A percentile compares a stretch with the other conserved stretches of the same genome.
Conservation (phyloP, 345 rosid species). For the Abelmoschus esculentus region DNA sequence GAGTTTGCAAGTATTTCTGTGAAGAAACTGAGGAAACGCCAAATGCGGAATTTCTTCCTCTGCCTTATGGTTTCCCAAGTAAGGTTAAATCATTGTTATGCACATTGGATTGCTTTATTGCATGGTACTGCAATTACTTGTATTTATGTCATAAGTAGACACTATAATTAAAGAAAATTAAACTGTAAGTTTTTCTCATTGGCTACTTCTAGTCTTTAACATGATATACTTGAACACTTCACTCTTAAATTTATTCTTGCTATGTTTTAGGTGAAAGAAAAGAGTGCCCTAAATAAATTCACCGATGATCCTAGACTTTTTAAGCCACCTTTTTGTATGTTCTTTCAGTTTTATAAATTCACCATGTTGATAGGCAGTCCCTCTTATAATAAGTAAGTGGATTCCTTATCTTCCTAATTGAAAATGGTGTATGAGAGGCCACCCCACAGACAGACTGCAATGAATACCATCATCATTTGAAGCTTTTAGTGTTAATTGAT, state of each 20-base stretch:
- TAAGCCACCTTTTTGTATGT: background rate
- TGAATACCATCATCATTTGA: too few relatives aligned
- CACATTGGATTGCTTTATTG: background rate
- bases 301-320: background rate
- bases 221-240: background rate
- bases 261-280: background rate
- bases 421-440: too few relatives aligned
- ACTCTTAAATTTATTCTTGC: background rate
- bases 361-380: too few relatives aligned
- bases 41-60: constrained; percentile 82
- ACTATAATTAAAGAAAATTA: background rate
- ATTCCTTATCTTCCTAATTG: too few relatives aligned
- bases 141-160: background rate
- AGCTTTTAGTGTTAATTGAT: too few relatives aligned
- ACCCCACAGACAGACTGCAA: too few relatives aligned
- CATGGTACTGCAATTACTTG: background rate
- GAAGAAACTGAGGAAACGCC: constrained; percentile 82
- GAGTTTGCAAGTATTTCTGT: constrained; percentile 71
- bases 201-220: background rate
- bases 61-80: constrained; percentile 97
- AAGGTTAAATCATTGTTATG: constrained; percentile 20
- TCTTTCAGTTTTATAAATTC: background rate
- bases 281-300: background rate
- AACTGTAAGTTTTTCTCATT: background rate
- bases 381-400: too few relatives aligned